Evolutionary conservation across 495 filamentous ascomycete genomes (phyloP).

Genomic region (Terfezia claveryi): DNA sequence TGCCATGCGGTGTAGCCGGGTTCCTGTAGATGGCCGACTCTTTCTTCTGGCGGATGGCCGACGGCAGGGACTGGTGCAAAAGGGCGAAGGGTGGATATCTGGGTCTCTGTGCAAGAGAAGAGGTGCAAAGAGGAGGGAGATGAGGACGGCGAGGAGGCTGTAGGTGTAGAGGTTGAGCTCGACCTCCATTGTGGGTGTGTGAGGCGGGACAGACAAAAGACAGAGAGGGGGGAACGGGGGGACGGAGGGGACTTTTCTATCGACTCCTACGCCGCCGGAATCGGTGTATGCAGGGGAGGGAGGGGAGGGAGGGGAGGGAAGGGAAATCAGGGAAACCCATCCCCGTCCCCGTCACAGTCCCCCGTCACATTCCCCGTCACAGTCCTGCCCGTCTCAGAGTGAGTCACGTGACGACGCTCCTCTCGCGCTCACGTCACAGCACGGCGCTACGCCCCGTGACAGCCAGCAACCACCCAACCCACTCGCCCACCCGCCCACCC

Average conservation of each 20-base stretch:
- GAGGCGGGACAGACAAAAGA: not conserved
- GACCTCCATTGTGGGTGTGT: constrained; percentile 8
- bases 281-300: not conserved
- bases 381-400: no score
- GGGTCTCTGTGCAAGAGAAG: constrained; percentile 43
- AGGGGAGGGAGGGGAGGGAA: not conserved
- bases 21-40: constrained; percentile 69
- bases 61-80: constrained; percentile 54
- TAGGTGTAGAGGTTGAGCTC: constrained; percentile 16
- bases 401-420: no score
- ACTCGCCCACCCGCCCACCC: no score
- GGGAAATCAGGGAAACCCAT: not conserved
- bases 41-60: constrained; percentile 58
- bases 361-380: no score
- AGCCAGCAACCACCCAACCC: no score
- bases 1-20: constrained; percentile 58
- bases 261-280: no score
- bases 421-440: no score
- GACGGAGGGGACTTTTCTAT: not conserved
- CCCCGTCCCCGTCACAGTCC: no score
- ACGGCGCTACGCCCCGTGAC: no score
- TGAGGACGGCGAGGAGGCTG: constrained; percentile 34
- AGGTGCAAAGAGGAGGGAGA: constrained; percentile 40
- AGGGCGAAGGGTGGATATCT: constrained; percentile 77
- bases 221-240: not conserved